These are phyloP conservation scores for Picocystis sp. DNA, from an alignment of 163 green algal species.

Conservation along the genomic window DNA sequence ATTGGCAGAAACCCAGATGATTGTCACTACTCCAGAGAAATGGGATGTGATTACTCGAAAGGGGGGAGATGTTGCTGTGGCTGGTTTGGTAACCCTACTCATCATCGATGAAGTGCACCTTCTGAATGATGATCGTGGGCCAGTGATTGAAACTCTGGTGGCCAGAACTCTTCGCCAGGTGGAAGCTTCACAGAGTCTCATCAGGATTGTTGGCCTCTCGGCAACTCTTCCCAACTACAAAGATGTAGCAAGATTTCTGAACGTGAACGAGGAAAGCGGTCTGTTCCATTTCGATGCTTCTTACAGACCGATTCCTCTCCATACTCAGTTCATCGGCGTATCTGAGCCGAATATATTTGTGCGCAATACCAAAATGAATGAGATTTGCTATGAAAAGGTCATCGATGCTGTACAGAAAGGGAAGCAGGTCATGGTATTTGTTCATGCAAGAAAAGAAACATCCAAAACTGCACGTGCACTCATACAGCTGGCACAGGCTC, in stretches of 20 bases:
- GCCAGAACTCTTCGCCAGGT: slow-evolving; percentile 72
- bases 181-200: slow-evolving; percentile 84
- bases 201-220: slow-evolving; percentile 90
- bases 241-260: slow-evolving; percentile 76
- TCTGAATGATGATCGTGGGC: slow-evolving; percentile 86
- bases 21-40: slow-evolving; percentile 97
- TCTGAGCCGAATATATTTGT: slow-evolving; percentile 60
- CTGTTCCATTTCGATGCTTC: slow-evolving; percentile 91
- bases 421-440: slow-evolving; percentile 97
- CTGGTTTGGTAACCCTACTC: slow-evolving; percentile 63
- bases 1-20: slow-evolving; percentile 93
- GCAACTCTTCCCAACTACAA: slow-evolving; percentile 94
- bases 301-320: slow-evolving; percentile 83
- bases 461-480: slow-evolving; percentile 65
- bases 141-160: slow-evolving; percentile 92
- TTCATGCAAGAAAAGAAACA: slow-evolving; percentile 95
- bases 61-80: slow-evolving; percentile 58
- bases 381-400: slow-evolving; percentile 88
- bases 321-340: slow-evolving; percentile 79
- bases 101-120: slow-evolving; percentile 91
- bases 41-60: slow-evolving; percentile 98
- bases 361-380: slow-evolving; percentile 64
- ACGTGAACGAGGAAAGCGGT: slow-evolving; percentile 52
- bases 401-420: slow-evolving; percentile 55
- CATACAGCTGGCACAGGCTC: slow-evolving; percentile 8